Evolutionary conservation across 2,329 filamentous ascomycete genomes (phyloP), one percentile per base, ranked within the genome.

Genomic region (Clonostachys byssicola): DNA sequence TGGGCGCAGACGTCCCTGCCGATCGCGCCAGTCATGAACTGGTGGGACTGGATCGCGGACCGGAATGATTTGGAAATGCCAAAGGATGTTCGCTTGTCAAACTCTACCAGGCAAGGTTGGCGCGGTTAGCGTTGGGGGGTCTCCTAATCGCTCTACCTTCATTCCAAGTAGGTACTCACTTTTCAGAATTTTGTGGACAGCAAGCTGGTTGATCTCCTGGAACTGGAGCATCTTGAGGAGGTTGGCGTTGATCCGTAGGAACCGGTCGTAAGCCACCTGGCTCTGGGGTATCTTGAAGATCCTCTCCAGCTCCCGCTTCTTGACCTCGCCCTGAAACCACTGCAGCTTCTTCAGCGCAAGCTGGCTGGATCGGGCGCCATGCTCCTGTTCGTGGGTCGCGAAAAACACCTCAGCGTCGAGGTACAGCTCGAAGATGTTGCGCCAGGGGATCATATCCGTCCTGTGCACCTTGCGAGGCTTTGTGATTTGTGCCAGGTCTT

Each of bases 151-250:
- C 23, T 30, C 23, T 23, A 14, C 20, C 16, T n/a, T 34, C n/a
- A 39, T 23, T 16, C n/a, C 17, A 14, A 38, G 20, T 23, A 9
- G 10, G 17, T 30, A 64, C 78, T 52, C 62, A 87, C 85, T 95
- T 64, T 95, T 95, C 46, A 95, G 68, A 45, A 95, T 95, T 64
- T 95, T 95, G 34, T 72, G 73, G 57, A 94, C 81, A 1, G 90
- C 90, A 33, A 78, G 78, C 53, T 81, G 80, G 58, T 95, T 95
- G 53, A 95, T 83, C 60, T 94, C 89, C 58, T 92, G 88, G 56
- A 95, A 95, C 49, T 85, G 84, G 53, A 95, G 74, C 45, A 87
- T 86, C 51, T 85, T 85, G n/a, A 95, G 73, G n/a, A 95, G 75
- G 45, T 81, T 77, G 20, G 80, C 72, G 60, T 95, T 95, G 56